These are phyloP conservation scores for Ogataea minuta DNA, from an alignment of 805 yeast genomes.

Conservation along the genomic window DNA sequence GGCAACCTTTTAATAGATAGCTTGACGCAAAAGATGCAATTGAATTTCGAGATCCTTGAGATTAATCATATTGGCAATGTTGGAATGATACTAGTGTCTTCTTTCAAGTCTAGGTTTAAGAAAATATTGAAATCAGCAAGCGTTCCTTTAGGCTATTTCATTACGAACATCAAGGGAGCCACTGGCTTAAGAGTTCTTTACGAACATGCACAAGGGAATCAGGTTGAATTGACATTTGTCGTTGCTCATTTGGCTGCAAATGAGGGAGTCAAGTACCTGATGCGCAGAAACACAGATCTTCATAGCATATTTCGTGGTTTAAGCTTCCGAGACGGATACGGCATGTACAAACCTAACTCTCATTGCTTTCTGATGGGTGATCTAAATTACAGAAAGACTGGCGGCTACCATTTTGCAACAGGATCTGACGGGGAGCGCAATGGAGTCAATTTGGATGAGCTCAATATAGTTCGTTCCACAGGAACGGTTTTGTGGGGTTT, in stretches of 20 bases:
- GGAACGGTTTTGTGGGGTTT: constrained; percentile 60
- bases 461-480: constrained; percentile 39
- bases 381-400: constrained; percentile 67
- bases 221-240: constrained; percentile 55
- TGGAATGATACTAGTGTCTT: constrained; percentile 51
- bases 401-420: constrained; percentile 16
- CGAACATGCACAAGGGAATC: constrained; percentile 19
- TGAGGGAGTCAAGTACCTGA: constrained; percentile 55
- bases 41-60: constrained; percentile 42
- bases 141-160: constrained; percentile 54
- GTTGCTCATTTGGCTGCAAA: constrained; percentile 74
- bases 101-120: constrained; percentile 30
- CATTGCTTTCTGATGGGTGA: constrained; percentile 84
- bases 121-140: constrained; percentile 25
- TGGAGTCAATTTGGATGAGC: constrained; percentile 44
- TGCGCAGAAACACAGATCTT: constrained; percentile 53
- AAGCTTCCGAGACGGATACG: constrained; percentile 56
- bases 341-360: constrained; percentile 47
- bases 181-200: constrained; percentile 55
- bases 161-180: constrained; percentile 74
- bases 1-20: constrained; percentile 36
- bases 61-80: constrained; percentile 54
- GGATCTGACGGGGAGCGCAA: background rate
- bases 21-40: constrained; percentile 36
- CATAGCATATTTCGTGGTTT: constrained; percentile 48